Evolutionary conservation across 495 filamentous ascomycete species (phyloP), one percentile per base, ranked within the genome.

Genomic region (Pyronema omphalodes): DNA sequence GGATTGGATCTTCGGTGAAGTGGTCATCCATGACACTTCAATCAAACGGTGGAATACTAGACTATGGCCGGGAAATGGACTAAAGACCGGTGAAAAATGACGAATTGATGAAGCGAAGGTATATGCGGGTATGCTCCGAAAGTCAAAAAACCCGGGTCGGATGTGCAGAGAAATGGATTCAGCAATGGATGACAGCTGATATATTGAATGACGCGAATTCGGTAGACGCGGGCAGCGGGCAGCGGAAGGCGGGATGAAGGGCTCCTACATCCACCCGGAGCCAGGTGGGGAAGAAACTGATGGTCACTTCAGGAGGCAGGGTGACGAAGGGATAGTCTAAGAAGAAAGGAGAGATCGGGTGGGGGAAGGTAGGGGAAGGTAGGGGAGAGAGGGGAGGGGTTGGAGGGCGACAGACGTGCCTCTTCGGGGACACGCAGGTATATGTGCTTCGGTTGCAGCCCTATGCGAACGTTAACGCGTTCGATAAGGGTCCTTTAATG

Each of bases 401-500:
- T 3, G 9, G 44, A 19, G 17, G 44, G 44, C n/a, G 44, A 47
- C 14, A 17, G 15, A 41, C 39, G 15, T 12, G 39, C 15, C 11
- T 17, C 39, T 7, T 12, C 39, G 39, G 15, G 44, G 44, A 47
- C 9, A 19, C 2, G n/a, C 9, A 23, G 44, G 47, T 50, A 15
- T 50, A 50, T 50, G 47, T 14, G 12, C 44, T 47, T 50, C 6
- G 47, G 47, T 17, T 17, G 29, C 44, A 50, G 47, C 9, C 47
- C 3, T 50, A 50, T 52, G 50, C 40, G 35, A 29, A 9, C 19
- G 37, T 52, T 43, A 37, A 52, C 50, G 18, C 11, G 19, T 40
- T 52, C n/a, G 14, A 40, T 40, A 52, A 52, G 50, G 50, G 36
- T 52, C 37, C 36, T 17, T 47, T 40, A 52, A 33, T 9, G 36